phyloP scores from a whole-genome alignment of 768 basidiomycete genomes.

The Russula foetens region DNA sequence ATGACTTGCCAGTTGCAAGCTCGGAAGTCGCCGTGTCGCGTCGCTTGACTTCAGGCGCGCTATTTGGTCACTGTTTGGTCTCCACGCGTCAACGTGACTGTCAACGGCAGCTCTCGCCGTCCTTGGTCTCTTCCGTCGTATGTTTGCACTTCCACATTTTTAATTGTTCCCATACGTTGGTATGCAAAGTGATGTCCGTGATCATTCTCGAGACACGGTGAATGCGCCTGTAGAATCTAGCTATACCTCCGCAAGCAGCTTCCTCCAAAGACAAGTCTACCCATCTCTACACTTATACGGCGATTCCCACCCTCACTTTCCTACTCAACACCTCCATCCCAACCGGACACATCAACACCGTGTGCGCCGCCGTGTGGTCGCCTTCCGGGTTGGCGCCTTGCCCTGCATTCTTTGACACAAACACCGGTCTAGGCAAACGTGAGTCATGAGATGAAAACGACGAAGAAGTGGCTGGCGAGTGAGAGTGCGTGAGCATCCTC shows the following conservation, averaged over 20 bases:
- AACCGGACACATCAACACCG: constrained; percentile 83
- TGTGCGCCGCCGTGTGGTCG: constrained; percentile 81
- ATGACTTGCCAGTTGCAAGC: no score
- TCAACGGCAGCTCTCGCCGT: no score
- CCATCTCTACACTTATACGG: constrained; percentile 65
- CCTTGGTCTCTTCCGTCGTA: no score
- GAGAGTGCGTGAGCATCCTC: constrained; percentile 82
- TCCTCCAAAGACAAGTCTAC: constrained; percentile 95
- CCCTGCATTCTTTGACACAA: constrained; percentile 90
- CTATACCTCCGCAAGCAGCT: constrained; percentile 72
- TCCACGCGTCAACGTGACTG: no score
- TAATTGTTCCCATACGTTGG: no score
- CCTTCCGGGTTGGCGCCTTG: constrained; percentile 82
- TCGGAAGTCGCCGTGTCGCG: no score
- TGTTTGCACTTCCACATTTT: no score
- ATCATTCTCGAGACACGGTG: constrained; percentile 71
- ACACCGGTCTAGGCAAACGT: constrained; percentile 86
- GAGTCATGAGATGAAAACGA: constrained; percentile 38
- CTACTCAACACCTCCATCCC: constrained; percentile 55
- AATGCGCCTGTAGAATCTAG: constrained; percentile 92
- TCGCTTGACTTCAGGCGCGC: no score
- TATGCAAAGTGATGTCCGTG: no score
- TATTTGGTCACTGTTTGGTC: no score
- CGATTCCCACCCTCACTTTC: constrained; percentile 33
- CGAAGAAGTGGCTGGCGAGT: constrained; percentile 37